A percentile compares a stretch with the other conserved stretches of the same genome.
Evolutionary conservation across 345 rosid species (phyloP).

Genomic region (Aquilaria sinensis): DNA sequence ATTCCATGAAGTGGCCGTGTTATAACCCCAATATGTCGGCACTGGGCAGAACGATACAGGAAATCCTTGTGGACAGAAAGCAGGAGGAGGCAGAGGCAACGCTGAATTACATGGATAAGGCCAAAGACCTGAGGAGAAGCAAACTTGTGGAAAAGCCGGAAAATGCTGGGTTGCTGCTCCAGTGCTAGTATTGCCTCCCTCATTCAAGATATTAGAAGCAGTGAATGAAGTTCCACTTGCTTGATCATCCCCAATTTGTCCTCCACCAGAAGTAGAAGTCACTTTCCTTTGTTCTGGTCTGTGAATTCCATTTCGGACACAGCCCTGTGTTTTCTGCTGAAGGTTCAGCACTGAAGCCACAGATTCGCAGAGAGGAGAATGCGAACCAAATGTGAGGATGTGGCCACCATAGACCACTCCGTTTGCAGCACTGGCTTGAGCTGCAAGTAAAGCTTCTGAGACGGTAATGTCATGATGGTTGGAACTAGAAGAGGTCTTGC

Average conservation of each 20-base stretch:
- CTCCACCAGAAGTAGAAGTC: not conserved
- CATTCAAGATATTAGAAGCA: constrained; percentile 12
- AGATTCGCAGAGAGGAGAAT: constrained; percentile 38
- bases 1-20: constrained; percentile 21
- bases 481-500: constrained; percentile 46
- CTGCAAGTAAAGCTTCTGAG: constrained; percentile 36
- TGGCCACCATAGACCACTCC: constrained; percentile 29
- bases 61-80: constrained; percentile 28
- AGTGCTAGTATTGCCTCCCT: no score
- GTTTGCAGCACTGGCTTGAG: constrained; percentile 20
- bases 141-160: constrained; percentile 21
- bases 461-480: constrained; percentile 37
- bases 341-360: constrained; percentile 25
- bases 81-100: constrained; percentile 25
- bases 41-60: constrained; percentile 42
- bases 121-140: constrained; percentile 36
- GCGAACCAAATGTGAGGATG: constrained; percentile 49
- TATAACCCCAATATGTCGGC: constrained; percentile 42
- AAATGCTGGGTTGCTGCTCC: constrained; percentile 6
- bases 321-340: constrained; percentile 18
- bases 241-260: constrained; percentile 18
- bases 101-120: constrained; percentile 37
- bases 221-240: constrained; percentile 28
- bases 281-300: constrained; percentile 16
- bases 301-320: constrained; percentile 20